Evolutionary conservation across 2,329 filamentous ascomycete species (phyloP).

Genomic region (Penicillium thymicola): DNA sequence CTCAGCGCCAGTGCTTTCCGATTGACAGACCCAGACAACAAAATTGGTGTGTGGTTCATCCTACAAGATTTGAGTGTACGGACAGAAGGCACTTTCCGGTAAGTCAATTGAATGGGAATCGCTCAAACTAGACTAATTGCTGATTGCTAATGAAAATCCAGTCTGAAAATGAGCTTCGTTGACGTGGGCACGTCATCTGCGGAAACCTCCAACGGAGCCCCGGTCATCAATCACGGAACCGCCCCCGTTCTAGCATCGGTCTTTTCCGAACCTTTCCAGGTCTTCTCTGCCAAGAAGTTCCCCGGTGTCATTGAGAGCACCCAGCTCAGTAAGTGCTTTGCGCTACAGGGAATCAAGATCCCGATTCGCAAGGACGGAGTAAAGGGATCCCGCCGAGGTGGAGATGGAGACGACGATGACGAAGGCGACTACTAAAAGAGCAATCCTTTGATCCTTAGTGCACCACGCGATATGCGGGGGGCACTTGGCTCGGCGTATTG

Average conservation of each 20-base stretch:
- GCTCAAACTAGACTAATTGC: neutral
- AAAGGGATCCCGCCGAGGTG: constrained; percentile 40
- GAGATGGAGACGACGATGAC: constrained; percentile 33
- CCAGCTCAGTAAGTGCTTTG: constrained; percentile 84
- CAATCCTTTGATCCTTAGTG: neutral
- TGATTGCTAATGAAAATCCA: constrained; percentile 26
- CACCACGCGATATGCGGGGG: neutral
- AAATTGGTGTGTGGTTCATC: constrained; percentile 93
- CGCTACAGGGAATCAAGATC: constrained; percentile 91
- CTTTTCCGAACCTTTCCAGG: constrained; percentile 86
- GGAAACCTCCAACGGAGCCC: constrained; percentile 39
- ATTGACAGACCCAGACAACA: constrained; percentile 72
- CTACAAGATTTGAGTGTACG: constrained; percentile 92
- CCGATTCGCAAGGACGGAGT: constrained; percentile 85
- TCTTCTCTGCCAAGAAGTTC: constrained; percentile 97
- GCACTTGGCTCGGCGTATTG: neutral
- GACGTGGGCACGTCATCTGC: constrained; percentile 64
- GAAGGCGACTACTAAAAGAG: constrained; percentile 30
- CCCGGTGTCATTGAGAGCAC: constrained; percentile 96
- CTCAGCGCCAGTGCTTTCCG: constrained; percentile 84
- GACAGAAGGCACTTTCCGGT: constrained; percentile 89
- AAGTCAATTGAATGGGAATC: constrained; percentile 28
- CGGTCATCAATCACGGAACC: constrained; percentile 66
- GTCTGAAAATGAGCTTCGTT: constrained; percentile 73
- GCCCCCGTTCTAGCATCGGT: constrained; percentile 79